Percentiles rank a stretch among this genome's conserved stretches.
phyloP scores from a whole-genome alignment of 2,329 filamentous ascomycete species.

The Septoria petroselini region DNA sequence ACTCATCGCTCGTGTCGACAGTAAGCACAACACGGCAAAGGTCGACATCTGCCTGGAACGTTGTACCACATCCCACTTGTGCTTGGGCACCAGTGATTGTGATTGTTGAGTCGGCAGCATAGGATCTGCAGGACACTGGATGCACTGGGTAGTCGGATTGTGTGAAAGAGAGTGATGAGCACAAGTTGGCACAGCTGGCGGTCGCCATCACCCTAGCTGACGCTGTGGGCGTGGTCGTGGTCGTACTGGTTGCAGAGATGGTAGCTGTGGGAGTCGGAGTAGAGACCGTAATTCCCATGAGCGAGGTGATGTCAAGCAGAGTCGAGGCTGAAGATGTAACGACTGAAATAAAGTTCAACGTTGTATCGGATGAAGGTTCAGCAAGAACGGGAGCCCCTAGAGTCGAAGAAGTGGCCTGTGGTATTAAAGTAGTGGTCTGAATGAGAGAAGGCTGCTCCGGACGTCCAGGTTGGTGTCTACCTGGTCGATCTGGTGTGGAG shows the following conservation, averaged over 20 bases:
- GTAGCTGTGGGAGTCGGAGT: background rate
- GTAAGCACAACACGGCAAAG: constrained; percentile 44
- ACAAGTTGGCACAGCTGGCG: constrained; percentile 25
- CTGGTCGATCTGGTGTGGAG: constrained; percentile 12
- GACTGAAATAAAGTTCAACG: background rate
- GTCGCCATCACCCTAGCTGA: constrained; percentile 3
- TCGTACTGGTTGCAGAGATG: constrained; percentile 1
- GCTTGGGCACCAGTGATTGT: constrained; percentile 30
- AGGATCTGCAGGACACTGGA: constrained; percentile 28
- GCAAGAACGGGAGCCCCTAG: background rate
- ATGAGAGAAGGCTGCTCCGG: background rate
- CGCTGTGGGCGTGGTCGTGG: constrained; percentile 1
- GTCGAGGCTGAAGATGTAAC: background rate
- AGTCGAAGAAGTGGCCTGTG: constrained; percentile 11
- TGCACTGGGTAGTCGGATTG: constrained; percentile 20
- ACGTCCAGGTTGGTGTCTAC: constrained; percentile 3
- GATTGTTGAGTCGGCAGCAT: constrained; percentile 28
- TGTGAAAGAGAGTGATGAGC: constrained; percentile 28
- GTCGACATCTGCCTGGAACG: constrained; percentile 34
- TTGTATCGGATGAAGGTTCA: background rate
- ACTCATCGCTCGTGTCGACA: constrained; percentile 41
- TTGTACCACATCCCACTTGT: constrained; percentile 27
- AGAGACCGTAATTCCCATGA: background rate
- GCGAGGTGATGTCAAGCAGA: background rate
- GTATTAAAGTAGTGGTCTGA: constrained; percentile 22